These are phyloP conservation scores for Dictyostelium intermedium DNA, from an alignment of 78 protist genomes.

Conservation along the genomic window DNA sequence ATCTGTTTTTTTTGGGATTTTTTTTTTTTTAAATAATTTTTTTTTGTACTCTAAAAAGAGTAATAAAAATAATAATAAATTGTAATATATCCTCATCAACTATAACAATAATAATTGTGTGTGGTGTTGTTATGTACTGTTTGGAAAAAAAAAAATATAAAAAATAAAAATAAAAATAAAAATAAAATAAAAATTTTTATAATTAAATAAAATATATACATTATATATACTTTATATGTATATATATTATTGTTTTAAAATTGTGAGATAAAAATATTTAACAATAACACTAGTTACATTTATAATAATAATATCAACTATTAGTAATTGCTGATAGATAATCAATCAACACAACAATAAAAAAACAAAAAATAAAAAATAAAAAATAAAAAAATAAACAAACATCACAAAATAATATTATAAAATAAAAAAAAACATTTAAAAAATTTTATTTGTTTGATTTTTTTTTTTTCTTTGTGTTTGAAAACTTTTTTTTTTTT, in stretches of 20 bases:
- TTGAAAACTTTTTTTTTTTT: background rate
- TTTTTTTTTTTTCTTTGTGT: background rate
- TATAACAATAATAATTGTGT: background rate
- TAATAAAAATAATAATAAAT: background rate
- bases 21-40: background rate
- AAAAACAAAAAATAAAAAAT: background rate
- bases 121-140: background rate
- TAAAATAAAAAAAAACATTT: background rate
- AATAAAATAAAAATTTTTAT: background rate
- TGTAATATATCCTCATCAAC: background rate
- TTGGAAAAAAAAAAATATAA: background rate
- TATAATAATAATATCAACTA: background rate
- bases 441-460: background rate
- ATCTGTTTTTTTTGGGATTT: background rate
- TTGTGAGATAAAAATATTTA: background rate
- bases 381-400: background rate
- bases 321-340: background rate
- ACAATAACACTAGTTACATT: background rate
- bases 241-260: background rate
- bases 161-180: background rate
- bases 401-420: background rate
- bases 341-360: background rate
- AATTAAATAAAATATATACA: background rate
- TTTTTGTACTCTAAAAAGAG: background rate
- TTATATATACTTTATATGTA: background rate